phyloP scores from a whole-genome alignment of 345 rosid genomes.

The Populus nigra region DNA sequence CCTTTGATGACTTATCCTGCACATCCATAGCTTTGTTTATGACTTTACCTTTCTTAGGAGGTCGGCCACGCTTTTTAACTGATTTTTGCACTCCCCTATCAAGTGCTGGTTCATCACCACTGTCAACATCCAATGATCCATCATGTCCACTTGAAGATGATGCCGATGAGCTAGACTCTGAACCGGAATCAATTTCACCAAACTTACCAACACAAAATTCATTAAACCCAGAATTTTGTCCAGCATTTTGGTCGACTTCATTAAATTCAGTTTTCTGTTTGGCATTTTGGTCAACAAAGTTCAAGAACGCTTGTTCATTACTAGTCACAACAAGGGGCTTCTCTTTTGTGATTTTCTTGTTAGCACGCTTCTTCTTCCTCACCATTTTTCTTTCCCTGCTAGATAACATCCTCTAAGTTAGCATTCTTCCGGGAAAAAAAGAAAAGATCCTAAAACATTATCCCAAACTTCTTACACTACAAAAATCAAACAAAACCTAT shows the following conservation, averaged over 20 bases:
- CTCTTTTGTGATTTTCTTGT: slow-evolving; percentile 4
- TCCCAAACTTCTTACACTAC: no score
- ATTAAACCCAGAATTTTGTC: background rate
- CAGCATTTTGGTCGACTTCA: background rate
- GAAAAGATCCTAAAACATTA: no score
- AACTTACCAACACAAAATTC: background rate
- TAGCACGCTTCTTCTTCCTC: slow-evolving; percentile 23
- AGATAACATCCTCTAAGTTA: no score
- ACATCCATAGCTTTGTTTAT: background rate
- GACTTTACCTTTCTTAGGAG: slow-evolving; percentile 1
- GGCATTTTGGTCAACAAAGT: slow-evolving; percentile 24
- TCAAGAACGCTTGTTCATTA: slow-evolving; percentile 11
- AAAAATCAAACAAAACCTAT: no score
- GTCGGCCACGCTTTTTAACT: background rate
- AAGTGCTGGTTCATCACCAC: background rate
- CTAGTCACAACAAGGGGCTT: background rate
- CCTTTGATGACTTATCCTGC: slow-evolving; percentile 11
- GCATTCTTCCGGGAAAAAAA: no score
- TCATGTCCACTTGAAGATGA: slow-evolving; percentile 9
- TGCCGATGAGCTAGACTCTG: background rate
- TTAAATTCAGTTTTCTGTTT: background rate
- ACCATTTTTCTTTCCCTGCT: background rate
- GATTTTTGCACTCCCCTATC: background rate
- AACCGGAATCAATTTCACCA: background rate
- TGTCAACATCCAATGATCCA: background rate